Evolutionary conservation across 331 rosid genomes (phyloP), one percentile per base, ranked within the genome.

Genomic region (Dryas integrifolia): DNA sequence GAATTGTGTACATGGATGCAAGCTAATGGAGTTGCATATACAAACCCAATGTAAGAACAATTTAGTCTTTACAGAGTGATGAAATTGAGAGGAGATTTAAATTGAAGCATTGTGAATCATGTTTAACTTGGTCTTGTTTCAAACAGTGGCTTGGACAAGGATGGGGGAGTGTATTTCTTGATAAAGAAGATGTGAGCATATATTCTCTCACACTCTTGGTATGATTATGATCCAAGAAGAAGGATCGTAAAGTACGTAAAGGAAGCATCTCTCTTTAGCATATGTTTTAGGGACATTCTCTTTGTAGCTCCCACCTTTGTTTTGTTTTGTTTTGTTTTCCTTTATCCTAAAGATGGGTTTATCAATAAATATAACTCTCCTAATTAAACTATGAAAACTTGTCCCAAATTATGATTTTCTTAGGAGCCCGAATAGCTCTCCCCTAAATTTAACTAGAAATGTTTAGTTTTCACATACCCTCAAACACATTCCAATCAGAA

Each of bases 271-370:
- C 69, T 74, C 91, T 89, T 90, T 87, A 77, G 77, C 87, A 80
- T 77, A 82, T 84, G 73, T 69, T 84, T 84, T 50, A 81, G 88
- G 85, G 76, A 90, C 91, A 82, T 86, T 87, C 88, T 81, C 76
- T 86, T 88, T 88, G 92, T 69, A 86, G 86, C 69, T 78, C 59
- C 59, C 71, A 72, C 83, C 80, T 82, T 86, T 79, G 55, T 59
- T 79, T 76, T 86, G 78, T 58, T 67, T 66, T 80, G 48, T 58
- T 67, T 66, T 80, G 48, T 60, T 62, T 72, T 35, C 58, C 68
- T 76, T 58, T 69, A 41, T 56, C 79, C 49, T 44, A 65, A 65
- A 50, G 56, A 73, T 51, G 44, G 48, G 59, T 16, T 39, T 69
- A 69, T 49, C 61, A 21, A 48, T 2, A 6, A 46, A 26, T 24